Evolutionary conservation across 805 yeast species (phyloP), one percentile per base, ranked within the genome.

Genomic region (Lachancea dasiensis): DNA sequence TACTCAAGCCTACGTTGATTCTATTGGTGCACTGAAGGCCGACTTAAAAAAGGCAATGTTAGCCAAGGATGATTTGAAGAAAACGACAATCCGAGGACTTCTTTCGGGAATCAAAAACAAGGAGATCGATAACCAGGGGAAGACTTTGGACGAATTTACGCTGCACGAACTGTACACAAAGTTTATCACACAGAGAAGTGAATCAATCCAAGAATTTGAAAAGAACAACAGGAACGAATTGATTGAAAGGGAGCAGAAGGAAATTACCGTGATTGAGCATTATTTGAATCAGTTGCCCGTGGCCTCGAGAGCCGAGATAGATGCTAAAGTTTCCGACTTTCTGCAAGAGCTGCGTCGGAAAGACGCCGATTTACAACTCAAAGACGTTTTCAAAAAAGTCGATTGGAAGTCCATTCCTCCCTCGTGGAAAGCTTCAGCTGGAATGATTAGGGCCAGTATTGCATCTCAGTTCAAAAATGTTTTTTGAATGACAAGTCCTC

Each of bases 211-310:
- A 8, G 75, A 75, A 48, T 79, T 70, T 49, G 34, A 47, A 9
- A 56, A 59, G 13, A 71, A 72, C 36, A 55, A 63, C 7, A 68
- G 85, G 46, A 54, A 49, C 3, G 84, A 79, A 43, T 58, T 78
- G 42, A 79, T 69, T 1, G 70, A 65, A n/a, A 69, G 67, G 38
- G 85, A 79, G 56, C 47, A 54, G 16, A 51, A 56, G 14, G 81
- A 78, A 55, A 49, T 68, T 20, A 55, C 44, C 0, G 52, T 75
- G 23, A 65, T 79, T 28, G 47, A 68, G 19, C 47, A 52, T 11
- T 69, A 75, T 34, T 48, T 68, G 31, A 33, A 42, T 1, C 47
- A 56, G 20, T 54, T 78, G 16, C 75, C 77, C 6, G 70, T 75
- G 13, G 70, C 80, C 1, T 58, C 73, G 3, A 65, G 64, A 24